phyloP scores from a whole-genome alignment of 2,329 filamentous ascomycete genomes.

The Colletotrichum scovillei region DNA sequence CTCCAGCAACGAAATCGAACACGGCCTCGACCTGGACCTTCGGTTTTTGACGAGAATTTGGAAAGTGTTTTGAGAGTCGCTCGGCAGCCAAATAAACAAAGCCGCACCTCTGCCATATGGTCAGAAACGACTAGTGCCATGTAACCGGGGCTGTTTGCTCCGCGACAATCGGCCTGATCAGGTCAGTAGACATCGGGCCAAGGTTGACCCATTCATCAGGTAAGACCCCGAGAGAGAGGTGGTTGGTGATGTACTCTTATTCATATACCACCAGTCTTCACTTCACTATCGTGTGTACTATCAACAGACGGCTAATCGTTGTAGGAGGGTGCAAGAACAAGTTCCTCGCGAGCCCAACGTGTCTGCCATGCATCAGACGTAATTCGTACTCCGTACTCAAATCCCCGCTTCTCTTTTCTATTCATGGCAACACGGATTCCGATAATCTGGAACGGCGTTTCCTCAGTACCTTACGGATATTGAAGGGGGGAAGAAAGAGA shows the following conservation, averaged over 20 bases:
- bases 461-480: neutral
- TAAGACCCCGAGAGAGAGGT: neutral
- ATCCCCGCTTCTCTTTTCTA: neutral
- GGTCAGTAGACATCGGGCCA: constrained; percentile 11
- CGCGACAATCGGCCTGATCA: constrained; percentile 3
- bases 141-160: constrained; percentile 4
- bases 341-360: too few species aligned
- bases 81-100: constrained; percentile 18
- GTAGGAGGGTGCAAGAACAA: neutral
- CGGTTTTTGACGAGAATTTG: constrained; percentile 1
- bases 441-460: constrained; percentile 22
- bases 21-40: constrained; percentile 7
- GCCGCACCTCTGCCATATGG: neutral
- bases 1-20: constrained; percentile 20
- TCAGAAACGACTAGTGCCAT: neutral
- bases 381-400: neutral
- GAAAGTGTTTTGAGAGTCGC: neutral
- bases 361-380: neutral
- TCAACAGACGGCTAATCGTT: neutral
- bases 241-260: neutral
- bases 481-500: neutral
- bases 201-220: constrained; percentile 7
- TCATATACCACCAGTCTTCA: neutral
- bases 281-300: neutral
- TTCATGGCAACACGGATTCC: constrained; percentile 9